Evolutionary conservation across 768 basidiomycete species (phyloP), one percentile per base, ranked within the genome.

Genomic region (Tulasnella sp.): DNA sequence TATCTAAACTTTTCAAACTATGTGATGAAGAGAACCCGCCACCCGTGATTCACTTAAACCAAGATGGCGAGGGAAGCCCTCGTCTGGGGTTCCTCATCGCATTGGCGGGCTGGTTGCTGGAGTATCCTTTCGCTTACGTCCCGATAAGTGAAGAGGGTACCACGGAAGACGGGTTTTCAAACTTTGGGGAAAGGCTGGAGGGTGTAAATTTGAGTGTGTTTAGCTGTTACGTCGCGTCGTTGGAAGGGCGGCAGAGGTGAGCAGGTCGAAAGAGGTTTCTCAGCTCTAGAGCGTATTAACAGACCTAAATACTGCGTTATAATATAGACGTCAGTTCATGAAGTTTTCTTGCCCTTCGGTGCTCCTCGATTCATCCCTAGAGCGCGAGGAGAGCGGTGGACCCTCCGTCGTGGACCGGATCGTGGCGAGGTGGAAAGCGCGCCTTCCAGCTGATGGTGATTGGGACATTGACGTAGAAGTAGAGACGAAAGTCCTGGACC

Each of bases 71-170:
- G 6, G 62, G 40, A 74, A 42, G 19, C 36, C 40, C 31, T 0
- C 14, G 1, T 8, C 73, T 39, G 24, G 34, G n/a, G 2, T 16
- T 21, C 10, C 73, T 74, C 27, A 74, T 74, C 27, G 73, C 73
- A 40, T 40, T 74, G 31, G 73, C 73, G 0, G 73, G 73, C 38
- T 74, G 46, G 40, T 42, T 74, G 46, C 73, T 74, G 38, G 73
- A 74, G 73, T 74, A 74, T 74, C 73, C 73, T 42, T 74, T 74
- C 38, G 24, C 73, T 14, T 74, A 74, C 31, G 40, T 42, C 9
- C 73, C 73, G 7, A 36, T 68, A 12, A 18, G 14, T 27, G 31
- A 36, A 27, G 62, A 10, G 14, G 62, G 62, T 5, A 68, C 62
- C 16, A 1, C 31, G 34, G 62, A 68, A 34, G 34, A 19, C 18